Percentiles rank a stretch among this genome's conserved stretches.
phyloP scores from a whole-genome alignment of 768 basidiomycete genomes.

The Collybiopsis confluens region DNA sequence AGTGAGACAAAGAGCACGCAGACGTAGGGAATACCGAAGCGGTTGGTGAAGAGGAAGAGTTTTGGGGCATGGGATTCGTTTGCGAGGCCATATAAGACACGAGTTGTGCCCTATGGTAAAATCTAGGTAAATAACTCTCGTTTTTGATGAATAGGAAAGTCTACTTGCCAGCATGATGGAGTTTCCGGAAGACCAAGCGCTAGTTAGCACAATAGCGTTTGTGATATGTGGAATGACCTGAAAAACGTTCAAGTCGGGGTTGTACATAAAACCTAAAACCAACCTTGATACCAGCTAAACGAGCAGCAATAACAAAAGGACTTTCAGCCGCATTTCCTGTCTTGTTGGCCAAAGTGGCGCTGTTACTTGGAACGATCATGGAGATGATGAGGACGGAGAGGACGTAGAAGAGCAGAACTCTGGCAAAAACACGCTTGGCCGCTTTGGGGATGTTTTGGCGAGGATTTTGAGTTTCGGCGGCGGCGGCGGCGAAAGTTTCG shows the following conservation, averaged over 20 bases:
- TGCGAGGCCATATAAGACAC: conserved; percentile 50
- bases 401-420: conserved; percentile 39
- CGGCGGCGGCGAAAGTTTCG: conserved; percentile 36
- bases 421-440: conserved; percentile 47
- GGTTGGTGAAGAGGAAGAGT: conserved; percentile 40
- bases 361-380: conserved; percentile 62
- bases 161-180: conserved; percentile 22
- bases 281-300: conserved; percentile 52
- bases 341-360: conserved; percentile 27
- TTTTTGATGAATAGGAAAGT: not conserved
- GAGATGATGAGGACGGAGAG: conserved; percentile 60
- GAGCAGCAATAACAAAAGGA: conserved; percentile 73
- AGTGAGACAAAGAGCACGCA: conserved; percentile 33
- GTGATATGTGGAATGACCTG: conserved; percentile 61
- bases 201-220: conserved; percentile 69
- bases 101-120: conserved; percentile 40
- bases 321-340: conserved; percentile 46
- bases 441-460: conserved; percentile 63
- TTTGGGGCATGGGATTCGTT: conserved; percentile 47
- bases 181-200: conserved; percentile 70
- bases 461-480: conserved; percentile 63
- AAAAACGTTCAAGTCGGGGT: not conserved
- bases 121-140: not conserved
- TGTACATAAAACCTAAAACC: too few species aligned
- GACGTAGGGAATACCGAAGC: conserved; percentile 42